A percentile compares a stretch with the other conserved stretches of the same genome.
Conservation (phyloP, 1,139 yeast genomes). For the Geotrichum bryndzae region DNA sequence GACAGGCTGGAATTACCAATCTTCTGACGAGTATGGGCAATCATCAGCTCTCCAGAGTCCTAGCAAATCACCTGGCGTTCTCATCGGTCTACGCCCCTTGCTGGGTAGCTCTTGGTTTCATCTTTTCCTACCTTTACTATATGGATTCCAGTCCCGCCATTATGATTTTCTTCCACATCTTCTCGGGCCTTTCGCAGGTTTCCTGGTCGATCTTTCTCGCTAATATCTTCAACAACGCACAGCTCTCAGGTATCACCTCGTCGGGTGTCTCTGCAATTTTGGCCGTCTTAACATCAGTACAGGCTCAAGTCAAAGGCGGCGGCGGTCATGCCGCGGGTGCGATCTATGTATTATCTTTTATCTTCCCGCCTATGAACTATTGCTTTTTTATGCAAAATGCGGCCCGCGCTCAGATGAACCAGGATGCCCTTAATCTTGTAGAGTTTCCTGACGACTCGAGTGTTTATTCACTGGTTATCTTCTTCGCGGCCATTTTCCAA, state of each 20-base stretch:
- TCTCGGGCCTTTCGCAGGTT: slow-evolving; percentile 32
- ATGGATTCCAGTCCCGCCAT: slow-evolving; percentile 29
- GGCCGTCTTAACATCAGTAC: slow-evolving; percentile 33
- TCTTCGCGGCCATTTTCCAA: slow-evolving; percentile 32
- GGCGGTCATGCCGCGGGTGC: slow-evolving; percentile 28
- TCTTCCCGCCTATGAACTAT: slow-evolving; percentile 37
- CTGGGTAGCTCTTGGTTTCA: slow-evolving; percentile 33
- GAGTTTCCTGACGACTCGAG: slow-evolving; percentile 29
- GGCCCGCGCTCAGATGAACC: slow-evolving; percentile 29
- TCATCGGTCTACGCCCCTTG: slow-evolving; percentile 31
- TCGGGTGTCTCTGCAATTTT: slow-evolving; percentile 33
- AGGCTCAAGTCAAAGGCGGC: slow-evolving; percentile 26
- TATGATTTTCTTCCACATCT: slow-evolving; percentile 32
- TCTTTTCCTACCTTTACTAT: slow-evolving; percentile 26
- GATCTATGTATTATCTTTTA: slow-evolving; percentile 30
- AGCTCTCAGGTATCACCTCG: slow-evolving; percentile 35
- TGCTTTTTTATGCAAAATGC: slow-evolving; percentile 31
- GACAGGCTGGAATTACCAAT: slow-evolving; percentile 34
- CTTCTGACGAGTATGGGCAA: slow-evolving; percentile 35
- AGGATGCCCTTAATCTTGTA: slow-evolving; percentile 25
- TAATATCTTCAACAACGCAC: slow-evolving; percentile 32
- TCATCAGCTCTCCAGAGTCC: slow-evolving; percentile 25
- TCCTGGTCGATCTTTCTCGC: slow-evolving; percentile 34
- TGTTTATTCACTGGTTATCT: slow-evolving; percentile 29
- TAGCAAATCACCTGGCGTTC: slow-evolving; percentile 30